Evolutionary conservation across 805 yeast species (phyloP).

Genomic region (Spathaspora girioi): DNA sequence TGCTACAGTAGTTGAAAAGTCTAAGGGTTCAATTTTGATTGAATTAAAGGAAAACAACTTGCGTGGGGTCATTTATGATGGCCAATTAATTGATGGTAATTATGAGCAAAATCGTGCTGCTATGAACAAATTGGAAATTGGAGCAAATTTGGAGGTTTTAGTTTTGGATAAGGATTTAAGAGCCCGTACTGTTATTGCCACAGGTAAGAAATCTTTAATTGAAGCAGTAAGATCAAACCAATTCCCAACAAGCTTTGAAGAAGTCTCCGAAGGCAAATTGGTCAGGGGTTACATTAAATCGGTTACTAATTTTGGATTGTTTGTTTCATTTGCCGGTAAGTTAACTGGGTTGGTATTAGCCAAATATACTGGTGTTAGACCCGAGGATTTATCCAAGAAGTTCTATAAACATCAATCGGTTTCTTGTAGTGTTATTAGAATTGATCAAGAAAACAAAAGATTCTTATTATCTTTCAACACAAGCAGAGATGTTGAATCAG

Average conservation of each 20-base stretch:
- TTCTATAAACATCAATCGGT: slow-evolving; percentile 71
- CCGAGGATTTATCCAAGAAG: slow-evolving; percentile 47
- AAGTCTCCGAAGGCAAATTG: slow-evolving; percentile 42
- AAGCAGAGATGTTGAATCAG: slow-evolving; percentile 15
- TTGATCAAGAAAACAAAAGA: slow-evolving; percentile 67
- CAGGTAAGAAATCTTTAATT: slow-evolving; percentile 65
- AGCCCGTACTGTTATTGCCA: slow-evolving; percentile 56
- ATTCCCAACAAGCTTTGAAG: slow-evolving; percentile 60
- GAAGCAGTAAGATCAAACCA: slow-evolving; percentile 51
- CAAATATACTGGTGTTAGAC: slow-evolving; percentile 53
- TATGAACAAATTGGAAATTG: slow-evolving; percentile 60
- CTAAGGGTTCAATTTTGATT: slow-evolving; percentile 68
- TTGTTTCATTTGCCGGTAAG: slow-evolving; percentile 75
- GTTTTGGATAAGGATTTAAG: slow-evolving; percentile 64
- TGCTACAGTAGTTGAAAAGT: slow-evolving; percentile 67
- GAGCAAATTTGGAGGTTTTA: slow-evolving; percentile 57
- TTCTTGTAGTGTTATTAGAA: slow-evolving; percentile 58
- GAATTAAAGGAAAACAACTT: slow-evolving; percentile 50
- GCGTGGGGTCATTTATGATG: slow-evolving; percentile 69
- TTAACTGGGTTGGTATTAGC: slow-evolving; percentile 83
- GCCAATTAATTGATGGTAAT: slow-evolving; percentile 76
- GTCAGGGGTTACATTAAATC: slow-evolving; percentile 77
- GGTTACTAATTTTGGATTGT: slow-evolving; percentile 75
- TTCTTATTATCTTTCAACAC: slow-evolving; percentile 61
- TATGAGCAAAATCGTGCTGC: slow-evolving; percentile 67